These are phyloP conservation scores for Termitomyces sp. DNA, from an alignment of 768 basidiomycete genomes.

Conservation along the genomic window DNA sequence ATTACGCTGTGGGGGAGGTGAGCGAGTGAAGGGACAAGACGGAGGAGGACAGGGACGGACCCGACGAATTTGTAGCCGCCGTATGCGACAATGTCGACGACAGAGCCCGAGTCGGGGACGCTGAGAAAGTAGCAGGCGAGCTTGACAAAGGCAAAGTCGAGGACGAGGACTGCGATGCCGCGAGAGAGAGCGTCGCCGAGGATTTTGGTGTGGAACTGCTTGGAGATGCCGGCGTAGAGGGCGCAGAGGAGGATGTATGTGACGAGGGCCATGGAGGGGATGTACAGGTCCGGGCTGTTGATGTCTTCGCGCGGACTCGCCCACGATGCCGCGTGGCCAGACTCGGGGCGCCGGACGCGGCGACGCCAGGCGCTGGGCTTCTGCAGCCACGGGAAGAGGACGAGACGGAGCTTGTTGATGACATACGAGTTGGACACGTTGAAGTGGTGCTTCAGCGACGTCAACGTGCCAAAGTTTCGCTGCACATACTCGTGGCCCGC, in stretches of 20 bases:
- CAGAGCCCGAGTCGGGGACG: conserved; percentile 66
- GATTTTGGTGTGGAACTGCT: conserved; percentile 83
- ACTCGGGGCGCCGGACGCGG: conserved; percentile 59
- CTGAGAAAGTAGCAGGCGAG: conserved; percentile 92
- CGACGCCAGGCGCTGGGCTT: conserved; percentile 70
- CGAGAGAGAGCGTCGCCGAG: conserved; percentile 85
- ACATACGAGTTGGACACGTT: conserved; percentile 97
- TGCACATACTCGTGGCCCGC: conserved; percentile 96
- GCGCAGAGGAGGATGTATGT: conserved; percentile 93
- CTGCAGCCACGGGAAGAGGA: conserved; percentile 96
- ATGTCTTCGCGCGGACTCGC: conserved; percentile 90
- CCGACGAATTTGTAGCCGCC: conserved; percentile 98
- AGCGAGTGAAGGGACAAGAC: neutral
- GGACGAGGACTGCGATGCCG: conserved; percentile 76
- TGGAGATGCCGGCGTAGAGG: conserved; percentile 76
- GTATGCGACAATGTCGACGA: conserved; percentile 85
- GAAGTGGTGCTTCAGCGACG: conserved; percentile 40
- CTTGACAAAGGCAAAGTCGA: conserved; percentile 89
- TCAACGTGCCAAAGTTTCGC: conserved; percentile 50
- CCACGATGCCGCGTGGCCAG: conserved; percentile 65
- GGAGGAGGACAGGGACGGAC: conserved; percentile 39
- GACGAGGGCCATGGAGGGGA: conserved; percentile 95
- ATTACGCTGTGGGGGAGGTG: conserved; percentile 60
- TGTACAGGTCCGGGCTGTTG: conserved; percentile 95
- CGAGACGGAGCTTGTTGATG: conserved; percentile 77